A percentile compares a stretch with the other conserved stretches of the same genome.
These are phyloP conservation scores for Sabuloglossum arenarium DNA, from an alignment of 495 filamentous ascomycete genomes.

Conservation along the genomic window DNA sequence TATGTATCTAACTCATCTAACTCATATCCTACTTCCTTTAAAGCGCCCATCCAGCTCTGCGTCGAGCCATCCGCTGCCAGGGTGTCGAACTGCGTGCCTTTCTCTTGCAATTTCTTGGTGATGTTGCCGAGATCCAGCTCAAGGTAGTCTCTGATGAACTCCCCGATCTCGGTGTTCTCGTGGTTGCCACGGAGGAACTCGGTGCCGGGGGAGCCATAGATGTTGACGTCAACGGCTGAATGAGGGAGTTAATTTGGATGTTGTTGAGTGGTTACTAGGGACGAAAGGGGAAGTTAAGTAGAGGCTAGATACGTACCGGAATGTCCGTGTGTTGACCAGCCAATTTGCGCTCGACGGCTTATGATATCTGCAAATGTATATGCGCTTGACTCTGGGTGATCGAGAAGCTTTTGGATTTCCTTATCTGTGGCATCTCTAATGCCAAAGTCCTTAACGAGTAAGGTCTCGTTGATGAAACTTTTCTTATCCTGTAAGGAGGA, in stretches of 20 bases:
- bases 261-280: neutral
- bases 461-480: conserved; percentile 34
- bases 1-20: conserved; percentile 20
- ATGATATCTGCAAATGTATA: conserved; percentile 69
- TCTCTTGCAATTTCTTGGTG: conserved; percentile 49
- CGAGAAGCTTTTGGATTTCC: conserved; percentile 47
- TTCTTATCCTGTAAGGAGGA: conserved; percentile 6
- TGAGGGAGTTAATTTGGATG: neutral
- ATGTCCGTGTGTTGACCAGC: conserved; percentile 85
- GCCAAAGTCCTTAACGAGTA: conserved; percentile 48
- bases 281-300: neutral
- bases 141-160: conserved; percentile 60
- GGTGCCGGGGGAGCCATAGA: conserved; percentile 47
- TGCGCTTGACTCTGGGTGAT: conserved; percentile 24
- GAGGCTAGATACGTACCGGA: conserved; percentile 22
- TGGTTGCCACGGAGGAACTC: conserved; percentile 54
- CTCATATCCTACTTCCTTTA: conserved; percentile 12
- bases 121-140: conserved; percentile 55
- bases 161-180: conserved; percentile 84
- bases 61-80: conserved; percentile 6
- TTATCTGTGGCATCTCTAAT: conserved; percentile 48
- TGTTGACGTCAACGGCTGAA: conserved; percentile 64
- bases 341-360: conserved; percentile 67
- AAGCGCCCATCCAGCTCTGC: conserved; percentile 16
- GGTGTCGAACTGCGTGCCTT: conserved; percentile 18